Percentiles rank a stretch among this genome's conserved stretches.
Evolutionary conservation across 805 yeast genomes (phyloP).

Genomic region (Wickerhamomyces canadensis): DNA sequence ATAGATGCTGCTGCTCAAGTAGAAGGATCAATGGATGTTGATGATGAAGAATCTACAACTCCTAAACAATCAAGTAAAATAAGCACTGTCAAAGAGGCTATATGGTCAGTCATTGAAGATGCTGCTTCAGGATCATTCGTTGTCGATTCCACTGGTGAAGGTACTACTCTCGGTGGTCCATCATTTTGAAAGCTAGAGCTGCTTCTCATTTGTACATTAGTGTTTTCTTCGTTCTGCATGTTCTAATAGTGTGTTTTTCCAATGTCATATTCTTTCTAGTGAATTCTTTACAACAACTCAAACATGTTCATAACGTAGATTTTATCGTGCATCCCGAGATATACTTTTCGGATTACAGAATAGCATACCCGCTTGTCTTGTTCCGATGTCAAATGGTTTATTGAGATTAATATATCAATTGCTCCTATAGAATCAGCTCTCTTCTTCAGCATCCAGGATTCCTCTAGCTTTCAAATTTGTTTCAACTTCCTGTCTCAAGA

Average conservation of each 20-base stretch:
- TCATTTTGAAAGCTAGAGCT: slow-evolving; percentile 25
- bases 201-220: neutral
- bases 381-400: too few relatives aligned
- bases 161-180: slow-evolving; percentile 83
- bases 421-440: too few relatives aligned
- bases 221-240: neutral
- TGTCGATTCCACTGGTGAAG: slow-evolving; percentile 49
- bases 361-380: too few relatives aligned
- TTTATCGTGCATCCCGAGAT: too few relatives aligned
- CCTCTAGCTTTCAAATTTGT: slow-evolving; percentile 42
- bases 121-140: slow-evolving; percentile 40
- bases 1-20: slow-evolving; percentile 44
- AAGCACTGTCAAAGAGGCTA: slow-evolving; percentile 53
- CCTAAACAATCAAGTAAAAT: slow-evolving; percentile 23
- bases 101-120: slow-evolving; percentile 70
- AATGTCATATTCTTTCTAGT: too few relatives aligned
- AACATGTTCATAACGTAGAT: too few relatives aligned
- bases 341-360: too few relatives aligned
- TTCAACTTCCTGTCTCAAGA: slow-evolving; percentile 59
- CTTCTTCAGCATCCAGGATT: slow-evolving; percentile 14
- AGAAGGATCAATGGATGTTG: slow-evolving; percentile 48
- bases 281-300: too few relatives aligned
- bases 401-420: too few relatives aligned
- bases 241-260: neutral
- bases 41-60: slow-evolving; percentile 25